Conservation (phyloP, 495 filamentous ascomycete genomes). For the Aspergillus sclerotiicarbonarius region DNA sequence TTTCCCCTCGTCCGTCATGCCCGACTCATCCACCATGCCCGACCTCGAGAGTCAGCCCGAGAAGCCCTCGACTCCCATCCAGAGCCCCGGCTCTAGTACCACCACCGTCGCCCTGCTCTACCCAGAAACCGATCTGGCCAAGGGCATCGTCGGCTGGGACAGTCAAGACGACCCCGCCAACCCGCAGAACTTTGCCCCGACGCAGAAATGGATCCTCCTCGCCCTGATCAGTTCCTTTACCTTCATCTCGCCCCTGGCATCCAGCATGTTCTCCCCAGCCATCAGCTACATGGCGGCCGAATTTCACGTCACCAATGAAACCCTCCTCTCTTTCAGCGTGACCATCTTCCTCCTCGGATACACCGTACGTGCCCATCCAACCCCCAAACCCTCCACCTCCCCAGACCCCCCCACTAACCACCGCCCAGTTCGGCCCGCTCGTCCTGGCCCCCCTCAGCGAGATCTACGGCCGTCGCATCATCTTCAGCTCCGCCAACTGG, state of each 20-base stretch:
- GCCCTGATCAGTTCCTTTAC: constrained; percentile 42
- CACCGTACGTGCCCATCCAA: constrained; percentile 29
- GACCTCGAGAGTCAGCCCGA: not conserved
- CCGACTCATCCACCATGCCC: too few relatives aligned
- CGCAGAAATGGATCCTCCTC: constrained; percentile 40
- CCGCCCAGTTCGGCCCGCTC: constrained; percentile 34
- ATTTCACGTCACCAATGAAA: constrained; percentile 55
- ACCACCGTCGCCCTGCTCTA: constrained; percentile 5
- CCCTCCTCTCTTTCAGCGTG: constrained; percentile 50
- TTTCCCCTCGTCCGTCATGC: too few relatives aligned
- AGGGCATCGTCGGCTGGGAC: constrained; percentile 41
- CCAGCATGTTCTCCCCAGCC: constrained; percentile 71
- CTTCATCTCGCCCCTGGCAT: constrained; percentile 52
- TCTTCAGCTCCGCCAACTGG: constrained; percentile 37
- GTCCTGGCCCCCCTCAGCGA: constrained; percentile 45
- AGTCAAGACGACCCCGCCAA: constrained; percentile 64
- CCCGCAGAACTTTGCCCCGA: constrained; percentile 61
- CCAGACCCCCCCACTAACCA: not conserved
- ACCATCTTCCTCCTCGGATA: constrained; percentile 62
- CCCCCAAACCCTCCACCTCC: too few relatives aligned
- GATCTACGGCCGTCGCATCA: constrained; percentile 39
- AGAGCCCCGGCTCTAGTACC: not conserved
- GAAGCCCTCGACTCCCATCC: not conserved
- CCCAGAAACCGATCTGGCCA: constrained; percentile 27
- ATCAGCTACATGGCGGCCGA: constrained; percentile 54